Evolutionary conservation across 2,329 filamentous ascomycete genomes (phyloP), one percentile per base, ranked within the genome.

Genomic region (Aureobasidium lini): DNA sequence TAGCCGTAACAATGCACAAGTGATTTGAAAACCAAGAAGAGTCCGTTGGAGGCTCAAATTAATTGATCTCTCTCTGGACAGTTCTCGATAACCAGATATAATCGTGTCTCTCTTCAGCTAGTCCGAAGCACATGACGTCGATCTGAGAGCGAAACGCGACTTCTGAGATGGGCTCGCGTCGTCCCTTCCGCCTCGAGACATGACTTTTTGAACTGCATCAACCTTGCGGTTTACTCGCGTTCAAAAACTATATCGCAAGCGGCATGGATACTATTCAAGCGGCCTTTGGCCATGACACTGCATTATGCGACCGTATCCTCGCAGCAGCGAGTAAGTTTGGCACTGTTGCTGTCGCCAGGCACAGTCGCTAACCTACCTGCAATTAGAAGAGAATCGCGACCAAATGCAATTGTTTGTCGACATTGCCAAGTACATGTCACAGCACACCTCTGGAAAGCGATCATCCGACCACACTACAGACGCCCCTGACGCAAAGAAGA

Each of bases 351-450:
- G 9, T 39, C 34, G 8, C 37, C 23, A 2, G 23, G 32, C 10
- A 42, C 50, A 4, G 16, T 32, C 28, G 18, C 44, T 59, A 29
- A 59, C 16, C n/a, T 4, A 7, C 15, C 10, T 47, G 23, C 18
- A 23, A 23, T 23, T 23, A 62, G 60, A 62, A 29, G 52, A 62
- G 40, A 62, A 57, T 18, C 52, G 62, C 34, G 64, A 66, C 40
- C 60, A 68, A 39, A 62, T 64, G 39, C 60, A 62, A 39, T 69
- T 81, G 4, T 79, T 81, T 62, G 72, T 77, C 64, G 78, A 80
- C 63, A 78, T 81, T 61, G 77, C 77, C 28, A 70, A 69, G 66
- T 76, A 79, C 64, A 75, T 70, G 53, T 62, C 62, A 7, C 57
- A 64, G 48, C 68, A 67, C 50, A 67, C 68, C 57, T 62, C 65